Conservation (phyloP, 1,284 basidiomycete species). For the Cryptococcus wingfieldii region DNA sequence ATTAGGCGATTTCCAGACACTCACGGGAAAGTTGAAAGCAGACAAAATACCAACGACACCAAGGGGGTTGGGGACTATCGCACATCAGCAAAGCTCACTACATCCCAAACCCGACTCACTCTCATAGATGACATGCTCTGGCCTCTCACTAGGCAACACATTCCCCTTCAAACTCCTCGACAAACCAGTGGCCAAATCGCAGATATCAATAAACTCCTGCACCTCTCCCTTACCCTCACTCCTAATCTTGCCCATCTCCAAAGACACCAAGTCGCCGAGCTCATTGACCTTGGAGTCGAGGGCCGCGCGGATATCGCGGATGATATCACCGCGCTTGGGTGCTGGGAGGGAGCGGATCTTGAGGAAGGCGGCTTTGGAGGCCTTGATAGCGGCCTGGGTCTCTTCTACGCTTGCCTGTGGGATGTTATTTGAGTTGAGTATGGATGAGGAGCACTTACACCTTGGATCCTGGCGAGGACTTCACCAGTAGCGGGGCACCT, state of each 20-base stretch:
- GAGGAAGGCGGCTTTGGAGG: conserved; percentile 56
- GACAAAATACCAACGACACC: conserved; percentile 84
- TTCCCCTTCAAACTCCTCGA: conserved; percentile 88
- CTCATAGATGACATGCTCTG: conserved; percentile 85
- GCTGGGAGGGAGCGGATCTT: conserved; percentile 73
- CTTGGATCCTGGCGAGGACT: conserved; percentile 32
- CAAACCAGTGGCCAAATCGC: conserved; percentile 75
- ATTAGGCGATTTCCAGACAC: conserved; percentile 51
- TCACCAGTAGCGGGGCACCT: conserved; percentile 45
- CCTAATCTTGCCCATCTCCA: conserved; percentile 88
- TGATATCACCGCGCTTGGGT: conserved; percentile 77
- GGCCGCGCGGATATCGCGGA: conserved; percentile 80
- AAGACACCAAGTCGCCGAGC: conserved; percentile 63
- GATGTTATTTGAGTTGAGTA: neutral
- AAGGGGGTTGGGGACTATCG: conserved; percentile 75
- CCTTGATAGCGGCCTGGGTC: conserved; percentile 25
- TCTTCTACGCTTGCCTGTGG: conserved; percentile 29
- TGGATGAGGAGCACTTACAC: conserved; percentile 20
- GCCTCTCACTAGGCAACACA: conserved; percentile 76
- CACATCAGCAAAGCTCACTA: neutral
- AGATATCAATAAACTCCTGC: conserved; percentile 76
- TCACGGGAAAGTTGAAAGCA: conserved; percentile 92
- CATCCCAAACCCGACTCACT: conserved; percentile 18
- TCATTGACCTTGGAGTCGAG: conserved; percentile 75
- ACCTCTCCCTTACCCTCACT: conserved; percentile 92